Evolutionary conservation across 2,329 filamentous ascomycete species (phyloP).

Genomic region (Monosporascus sp.): DNA sequence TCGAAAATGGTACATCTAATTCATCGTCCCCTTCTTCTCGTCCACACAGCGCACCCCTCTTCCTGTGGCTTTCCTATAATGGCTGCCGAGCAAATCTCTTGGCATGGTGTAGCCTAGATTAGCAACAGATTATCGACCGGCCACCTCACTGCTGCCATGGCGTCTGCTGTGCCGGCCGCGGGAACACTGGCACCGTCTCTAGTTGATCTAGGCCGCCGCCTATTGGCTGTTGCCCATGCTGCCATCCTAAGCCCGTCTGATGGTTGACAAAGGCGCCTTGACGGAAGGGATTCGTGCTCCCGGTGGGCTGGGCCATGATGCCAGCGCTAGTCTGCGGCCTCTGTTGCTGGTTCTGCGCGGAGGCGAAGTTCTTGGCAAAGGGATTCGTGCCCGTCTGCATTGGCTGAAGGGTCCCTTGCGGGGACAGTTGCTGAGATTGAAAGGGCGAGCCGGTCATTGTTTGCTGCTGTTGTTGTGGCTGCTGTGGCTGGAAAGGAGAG

Average conservation of each 20-base stretch:
- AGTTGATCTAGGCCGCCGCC: conserved; percentile 77
- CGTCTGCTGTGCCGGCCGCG: conserved; percentile 64
- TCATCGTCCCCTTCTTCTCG: background rate
- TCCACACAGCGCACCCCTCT: too few species aligned
- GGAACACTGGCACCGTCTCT: conserved; percentile 79
- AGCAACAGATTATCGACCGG: too few species aligned
- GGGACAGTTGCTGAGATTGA: conserved; percentile 35
- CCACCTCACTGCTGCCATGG: conserved; percentile 51
- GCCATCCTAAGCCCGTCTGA: conserved; percentile 83
- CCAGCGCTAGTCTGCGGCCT: conserved; percentile 41
- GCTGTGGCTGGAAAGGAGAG: conserved; percentile 2
- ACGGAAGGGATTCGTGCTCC: conserved; percentile 90
- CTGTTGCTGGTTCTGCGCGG: conserved; percentile 29
- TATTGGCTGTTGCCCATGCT: conserved; percentile 70
- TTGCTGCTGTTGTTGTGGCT: background rate
- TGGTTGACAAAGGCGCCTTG: conserved; percentile 89
- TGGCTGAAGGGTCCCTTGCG: conserved; percentile 39
- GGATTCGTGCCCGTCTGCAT: conserved; percentile 55
- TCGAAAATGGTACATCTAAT: background rate
- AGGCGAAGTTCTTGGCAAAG: conserved; percentile 46
- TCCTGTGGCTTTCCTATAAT: too few species aligned
- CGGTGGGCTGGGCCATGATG: conserved; percentile 72
- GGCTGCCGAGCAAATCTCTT: too few species aligned
- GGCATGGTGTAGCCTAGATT: too few species aligned
- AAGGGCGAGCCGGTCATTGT: conserved; percentile 34